Conservation (phyloP, 2,329 filamentous ascomycete species). For the Gnomoniopsis sp. region DNA sequence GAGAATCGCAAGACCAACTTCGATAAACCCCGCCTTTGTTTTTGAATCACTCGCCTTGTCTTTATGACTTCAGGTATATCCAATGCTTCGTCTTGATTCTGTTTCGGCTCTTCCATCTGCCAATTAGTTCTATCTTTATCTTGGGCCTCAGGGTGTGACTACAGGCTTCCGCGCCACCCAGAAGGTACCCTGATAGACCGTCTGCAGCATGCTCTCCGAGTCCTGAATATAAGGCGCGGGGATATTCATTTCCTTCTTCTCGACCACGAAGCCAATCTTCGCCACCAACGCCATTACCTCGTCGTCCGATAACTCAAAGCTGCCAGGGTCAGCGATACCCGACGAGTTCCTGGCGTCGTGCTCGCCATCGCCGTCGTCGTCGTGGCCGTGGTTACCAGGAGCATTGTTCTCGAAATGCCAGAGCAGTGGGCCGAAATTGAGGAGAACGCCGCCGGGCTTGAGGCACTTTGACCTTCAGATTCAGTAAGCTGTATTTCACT, state of each 20-base stretch:
- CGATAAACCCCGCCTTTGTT: no score
- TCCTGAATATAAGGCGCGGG: constrained; percentile 86
- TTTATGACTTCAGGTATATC: no score
- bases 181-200: constrained; percentile 72
- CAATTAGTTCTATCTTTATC: background rate
- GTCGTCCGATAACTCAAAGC: constrained; percentile 84
- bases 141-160: background rate
- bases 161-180: constrained; percentile 80
- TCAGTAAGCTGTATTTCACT: no score
- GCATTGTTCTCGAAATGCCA: constrained; percentile 91
- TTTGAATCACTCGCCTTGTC: no score
- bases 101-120: no score
- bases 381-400: constrained; percentile 53
- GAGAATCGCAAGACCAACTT: no score
- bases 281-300: constrained; percentile 77
- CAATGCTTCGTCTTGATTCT: no score
- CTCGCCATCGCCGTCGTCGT: constrained; percentile 48
- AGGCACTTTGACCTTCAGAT: constrained; percentile 50
- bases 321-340: constrained; percentile 85
- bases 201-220: constrained; percentile 78
- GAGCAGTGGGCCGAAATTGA: constrained; percentile 86
- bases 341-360: constrained; percentile 46
- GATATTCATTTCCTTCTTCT: constrained; percentile 56
- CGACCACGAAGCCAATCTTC: constrained; percentile 72
- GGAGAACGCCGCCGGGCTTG: constrained; percentile 71